Evolutionary conservation across 2,329 filamentous ascomycete species (phyloP).

Genomic region (Fusarium sp.): DNA sequence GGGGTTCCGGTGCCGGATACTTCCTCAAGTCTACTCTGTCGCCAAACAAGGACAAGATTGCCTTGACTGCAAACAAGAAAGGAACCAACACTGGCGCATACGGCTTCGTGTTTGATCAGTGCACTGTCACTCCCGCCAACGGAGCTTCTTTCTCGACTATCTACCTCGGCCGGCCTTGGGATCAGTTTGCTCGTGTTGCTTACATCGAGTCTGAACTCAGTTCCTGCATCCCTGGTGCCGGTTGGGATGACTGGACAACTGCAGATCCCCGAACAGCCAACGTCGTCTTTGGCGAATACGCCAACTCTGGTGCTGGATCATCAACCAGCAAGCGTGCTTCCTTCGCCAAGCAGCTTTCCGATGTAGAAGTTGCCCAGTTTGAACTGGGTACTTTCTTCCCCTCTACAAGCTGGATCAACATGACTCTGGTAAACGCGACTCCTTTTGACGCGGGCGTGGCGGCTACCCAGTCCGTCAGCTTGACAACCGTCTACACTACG

Average conservation of each 20-base stretch:
- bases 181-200: conserved; percentile 42
- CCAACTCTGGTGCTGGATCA: conserved; percentile 39
- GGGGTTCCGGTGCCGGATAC: conserved; percentile 59
- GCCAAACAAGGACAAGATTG: conserved; percentile 50
- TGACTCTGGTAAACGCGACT: conserved; percentile 38
- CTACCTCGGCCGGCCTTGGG: conserved; percentile 44
- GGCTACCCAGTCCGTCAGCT: conserved; percentile 20
- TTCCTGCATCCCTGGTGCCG: conserved; percentile 24
- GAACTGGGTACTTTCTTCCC: conserved; percentile 41
- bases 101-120: conserved; percentile 54
- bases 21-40: conserved; percentile 55
- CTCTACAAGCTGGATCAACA: conserved; percentile 42
- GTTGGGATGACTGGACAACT: conserved; percentile 44
- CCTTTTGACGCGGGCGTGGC: conserved; percentile 34
- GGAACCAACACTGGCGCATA: conserved; percentile 54
- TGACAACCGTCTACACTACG: conserved; percentile 40
- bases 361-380: conserved; percentile 27
- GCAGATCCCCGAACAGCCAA: conserved; percentile 39
- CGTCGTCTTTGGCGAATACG: conserved; percentile 42
- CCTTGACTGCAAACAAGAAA: conserved; percentile 55
- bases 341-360: conserved; percentile 36
- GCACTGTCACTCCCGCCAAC: conserved; percentile 48
- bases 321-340: conserved; percentile 38
- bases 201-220: conserved; percentile 39
- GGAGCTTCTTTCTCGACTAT: conserved; percentile 44